These are phyloP conservation scores for Fonsecaea erecta DNA, from an alignment of 2,329 filamentous ascomycete species.

Conservation along the genomic window DNA sequence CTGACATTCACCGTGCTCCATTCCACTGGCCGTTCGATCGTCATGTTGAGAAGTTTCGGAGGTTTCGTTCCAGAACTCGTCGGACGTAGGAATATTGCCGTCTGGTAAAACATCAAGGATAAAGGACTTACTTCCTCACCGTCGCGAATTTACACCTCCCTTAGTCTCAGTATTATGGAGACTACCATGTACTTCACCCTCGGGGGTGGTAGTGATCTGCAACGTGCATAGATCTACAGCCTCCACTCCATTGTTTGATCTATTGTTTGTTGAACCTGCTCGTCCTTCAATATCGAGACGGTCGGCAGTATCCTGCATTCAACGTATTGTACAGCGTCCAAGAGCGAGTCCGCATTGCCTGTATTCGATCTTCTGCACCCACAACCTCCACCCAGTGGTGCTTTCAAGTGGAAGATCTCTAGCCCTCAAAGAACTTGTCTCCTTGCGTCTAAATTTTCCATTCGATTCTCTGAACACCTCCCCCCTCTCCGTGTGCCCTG, in stretches of 20 bases:
- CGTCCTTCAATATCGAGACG: neutral
- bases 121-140: too few relatives aligned
- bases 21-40: neutral
- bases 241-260: too few relatives aligned
- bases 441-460: too few relatives aligned
- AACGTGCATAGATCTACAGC: neutral
- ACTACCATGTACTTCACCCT: neutral
- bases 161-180: too few relatives aligned
- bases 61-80: neutral
- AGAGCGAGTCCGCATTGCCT: neutral
- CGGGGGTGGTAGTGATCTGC: neutral
- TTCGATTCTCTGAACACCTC: too few relatives aligned
- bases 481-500: too few relatives aligned
- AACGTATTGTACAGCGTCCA: neutral
- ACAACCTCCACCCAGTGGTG: neutral
- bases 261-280: neutral
- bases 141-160: too few relatives aligned
- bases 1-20: neutral
- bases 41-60: neutral
- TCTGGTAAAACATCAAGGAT: slow-evolving; percentile 3
- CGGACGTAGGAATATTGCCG: neutral
- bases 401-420: neutral
- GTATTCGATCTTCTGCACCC: neutral
- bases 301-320: neutral
- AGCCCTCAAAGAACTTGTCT: neutral